Evolutionary conservation across 352 stramenopile species (phyloP).

Genomic region (Globisporangium canariense): DNA sequence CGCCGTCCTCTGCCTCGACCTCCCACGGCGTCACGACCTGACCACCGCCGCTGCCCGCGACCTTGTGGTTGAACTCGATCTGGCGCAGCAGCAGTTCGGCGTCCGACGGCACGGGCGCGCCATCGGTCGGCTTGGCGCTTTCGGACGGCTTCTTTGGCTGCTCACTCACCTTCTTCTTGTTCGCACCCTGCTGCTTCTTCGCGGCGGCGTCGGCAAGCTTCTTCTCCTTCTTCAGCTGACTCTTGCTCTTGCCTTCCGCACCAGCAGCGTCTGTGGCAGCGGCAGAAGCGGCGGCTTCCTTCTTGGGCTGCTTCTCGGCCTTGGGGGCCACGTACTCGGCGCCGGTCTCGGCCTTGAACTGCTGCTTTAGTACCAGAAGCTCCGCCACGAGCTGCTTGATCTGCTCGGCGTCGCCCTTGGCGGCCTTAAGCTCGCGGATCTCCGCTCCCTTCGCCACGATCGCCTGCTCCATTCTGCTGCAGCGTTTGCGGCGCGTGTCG

Average conservation of each 20-base stretch:
- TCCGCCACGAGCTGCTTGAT: slow-evolving; percentile 50
- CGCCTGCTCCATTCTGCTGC: slow-evolving; percentile 27
- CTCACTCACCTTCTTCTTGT: slow-evolving; percentile 36
- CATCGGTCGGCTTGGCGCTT: slow-evolving; percentile 66
- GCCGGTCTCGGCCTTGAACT: slow-evolving; percentile 79
- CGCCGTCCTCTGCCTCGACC: slow-evolving; percentile 92
- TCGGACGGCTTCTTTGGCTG: slow-evolving; percentile 60
- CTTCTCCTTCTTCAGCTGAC: slow-evolving; percentile 87
- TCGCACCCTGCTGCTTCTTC: slow-evolving; percentile 29
- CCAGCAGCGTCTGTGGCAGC: neutral
- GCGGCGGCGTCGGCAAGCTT: slow-evolving; percentile 56
- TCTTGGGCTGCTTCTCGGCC: slow-evolving; percentile 36
- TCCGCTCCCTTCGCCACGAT: slow-evolving; percentile 70
- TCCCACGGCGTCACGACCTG: slow-evolving; percentile 93
- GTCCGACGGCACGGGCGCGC: slow-evolving; percentile 51
- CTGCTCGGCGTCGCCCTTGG: slow-evolving; percentile 56
- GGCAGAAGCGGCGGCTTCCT: slow-evolving; percentile 13
- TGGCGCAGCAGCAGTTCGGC: slow-evolving; percentile 68
- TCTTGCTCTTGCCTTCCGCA: slow-evolving; percentile 70
- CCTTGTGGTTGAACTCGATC: slow-evolving; percentile 68
- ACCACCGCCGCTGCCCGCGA: slow-evolving; percentile 39
- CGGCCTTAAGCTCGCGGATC: slow-evolving; percentile 80
- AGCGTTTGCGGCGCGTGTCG: too few relatives aligned
- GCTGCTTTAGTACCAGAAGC: slow-evolving; percentile 66
- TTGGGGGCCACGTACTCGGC: slow-evolving; percentile 58